phyloP scores from a whole-genome alignment of 306 rosid species.

The Medicago ruthenica region DNA sequence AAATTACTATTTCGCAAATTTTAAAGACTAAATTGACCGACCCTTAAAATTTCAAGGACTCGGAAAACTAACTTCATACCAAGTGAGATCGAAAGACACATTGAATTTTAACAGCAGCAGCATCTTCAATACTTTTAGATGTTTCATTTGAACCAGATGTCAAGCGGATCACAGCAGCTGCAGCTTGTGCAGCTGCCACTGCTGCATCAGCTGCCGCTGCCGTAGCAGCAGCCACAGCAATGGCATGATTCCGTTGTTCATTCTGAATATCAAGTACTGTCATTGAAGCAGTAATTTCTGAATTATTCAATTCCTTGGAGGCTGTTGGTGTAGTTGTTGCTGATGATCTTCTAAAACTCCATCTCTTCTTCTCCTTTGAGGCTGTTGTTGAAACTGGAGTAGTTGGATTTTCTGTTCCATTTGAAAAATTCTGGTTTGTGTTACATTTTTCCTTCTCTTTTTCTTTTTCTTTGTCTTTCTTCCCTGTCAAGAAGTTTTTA shows the following conservation, averaged over 20 bases:
- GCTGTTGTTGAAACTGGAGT: constrained; percentile 56
- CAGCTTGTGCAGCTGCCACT: constrained; percentile 76
- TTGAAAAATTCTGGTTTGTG: constrained; percentile 45
- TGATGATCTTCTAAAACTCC: constrained; percentile 93
- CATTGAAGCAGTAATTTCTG: constrained; percentile 43
- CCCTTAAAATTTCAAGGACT: neutral
- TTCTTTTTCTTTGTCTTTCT: constrained; percentile 64
- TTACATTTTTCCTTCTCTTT: constrained; percentile 42
- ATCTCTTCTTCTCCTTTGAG: constrained; percentile 81
- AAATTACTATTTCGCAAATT: neutral
- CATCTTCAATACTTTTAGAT: constrained; percentile 52
- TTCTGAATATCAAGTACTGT: constrained; percentile 51
- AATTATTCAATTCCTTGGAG: constrained; percentile 51
- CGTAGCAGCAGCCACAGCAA: constrained; percentile 72
- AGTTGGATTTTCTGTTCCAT: constrained; percentile 56
- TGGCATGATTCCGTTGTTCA: constrained; percentile 71
- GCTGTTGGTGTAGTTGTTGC: constrained; percentile 55
- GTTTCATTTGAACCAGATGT: constrained; percentile 54
- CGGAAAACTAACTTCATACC: constrained; percentile 49
- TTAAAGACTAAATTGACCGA: neutral
- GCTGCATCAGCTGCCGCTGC: constrained; percentile 69
- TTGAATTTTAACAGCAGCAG: constrained; percentile 80
- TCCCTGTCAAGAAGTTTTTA: constrained; percentile 69
- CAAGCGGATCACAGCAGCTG: constrained; percentile 64
- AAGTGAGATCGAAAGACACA: constrained; percentile 78